Evolutionary conservation across 305 asterid genomes (phyloP).

Genomic region (Ilex paraguariensis): DNA sequence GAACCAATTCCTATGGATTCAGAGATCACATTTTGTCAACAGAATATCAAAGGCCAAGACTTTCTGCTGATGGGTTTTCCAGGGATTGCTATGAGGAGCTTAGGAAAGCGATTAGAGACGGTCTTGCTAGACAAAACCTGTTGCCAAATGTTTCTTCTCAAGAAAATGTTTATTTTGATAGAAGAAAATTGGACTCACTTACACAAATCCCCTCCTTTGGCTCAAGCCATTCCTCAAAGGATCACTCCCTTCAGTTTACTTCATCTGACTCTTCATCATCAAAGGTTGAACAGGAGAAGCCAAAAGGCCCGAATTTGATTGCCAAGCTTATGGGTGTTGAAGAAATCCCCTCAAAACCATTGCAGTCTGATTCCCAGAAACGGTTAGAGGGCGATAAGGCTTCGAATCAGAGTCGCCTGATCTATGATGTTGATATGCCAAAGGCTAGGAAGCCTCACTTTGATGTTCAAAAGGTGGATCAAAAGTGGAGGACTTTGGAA

Average conservation of each 20-base stretch:
- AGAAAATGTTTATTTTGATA: conserved; percentile 14
- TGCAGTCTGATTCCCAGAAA: conserved; percentile 9
- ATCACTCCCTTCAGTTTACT: conserved; percentile 14
- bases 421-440: conserved; percentile 54
- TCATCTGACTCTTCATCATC: conserved; percentile 35
- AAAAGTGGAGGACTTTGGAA: conserved; percentile 35
- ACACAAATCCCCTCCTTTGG: conserved; percentile 28
- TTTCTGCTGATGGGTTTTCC: conserved; percentile 39
- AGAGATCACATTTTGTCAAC: conserved; percentile 17
- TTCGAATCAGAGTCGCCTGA: conserved; percentile 20
- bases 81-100: conserved; percentile 74
- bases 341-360: conserved; percentile 28
- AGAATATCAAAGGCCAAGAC: conserved; percentile 33
- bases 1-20: conserved; percentile 20
- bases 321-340: conserved; percentile 84
- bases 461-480: conserved; percentile 30
- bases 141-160: conserved; percentile 27
- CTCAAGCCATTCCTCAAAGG: conserved; percentile 8
- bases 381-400: conserved; percentile 21
- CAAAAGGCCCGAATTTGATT: conserved; percentile 45
- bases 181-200: conserved; percentile 25
- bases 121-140: conserved; percentile 60
- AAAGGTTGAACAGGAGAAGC: conserved; percentile 27
- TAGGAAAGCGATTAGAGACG: conserved; percentile 58
- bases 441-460: conserved; percentile 40